These are phyloP conservation scores for Neospora caninum DNA, from an alignment of 169 alveolate species.

Conservation along the genomic window DNA sequence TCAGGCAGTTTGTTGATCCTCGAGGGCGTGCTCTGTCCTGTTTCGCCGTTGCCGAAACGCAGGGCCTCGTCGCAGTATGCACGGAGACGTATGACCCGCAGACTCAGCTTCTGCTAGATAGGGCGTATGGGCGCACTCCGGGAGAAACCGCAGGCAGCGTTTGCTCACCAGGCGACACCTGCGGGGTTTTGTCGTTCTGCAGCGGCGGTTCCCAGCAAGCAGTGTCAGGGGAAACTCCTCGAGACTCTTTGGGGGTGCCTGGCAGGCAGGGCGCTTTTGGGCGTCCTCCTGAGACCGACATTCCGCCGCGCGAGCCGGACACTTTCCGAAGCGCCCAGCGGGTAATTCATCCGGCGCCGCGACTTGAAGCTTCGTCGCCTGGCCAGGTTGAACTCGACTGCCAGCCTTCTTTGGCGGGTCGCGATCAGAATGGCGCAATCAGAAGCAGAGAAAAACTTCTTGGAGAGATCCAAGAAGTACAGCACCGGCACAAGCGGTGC, in stretches of 20 bases:
- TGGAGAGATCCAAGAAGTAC: neutral
- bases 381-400: neutral
- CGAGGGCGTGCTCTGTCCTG: conserved; percentile 47
- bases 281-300: too few species aligned
- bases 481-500: neutral
- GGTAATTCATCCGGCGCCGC: neutral
- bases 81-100: neutral
- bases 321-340: neutral
- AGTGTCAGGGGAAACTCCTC: neutral
- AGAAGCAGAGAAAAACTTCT: neutral
- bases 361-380: neutral
- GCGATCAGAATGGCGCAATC: neutral
- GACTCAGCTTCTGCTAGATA: neutral
- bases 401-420: neutral
- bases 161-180: neutral
- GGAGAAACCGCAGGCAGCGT: neutral
- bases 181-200: neutral
- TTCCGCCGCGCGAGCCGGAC: neutral
- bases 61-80: conserved; percentile 37
- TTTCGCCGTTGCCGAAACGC: conserved; percentile 29
- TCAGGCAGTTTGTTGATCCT: conserved; percentile 45
- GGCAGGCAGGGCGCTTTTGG: too few species aligned
- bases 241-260: neutral
- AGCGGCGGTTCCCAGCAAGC: neutral
- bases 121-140: neutral